A percentile compares a stretch with the other conserved stretches of the same genome.
Evolutionary conservation across 257 asterid genomes (phyloP).

Genomic region (Anisodus acutangulus): DNA sequence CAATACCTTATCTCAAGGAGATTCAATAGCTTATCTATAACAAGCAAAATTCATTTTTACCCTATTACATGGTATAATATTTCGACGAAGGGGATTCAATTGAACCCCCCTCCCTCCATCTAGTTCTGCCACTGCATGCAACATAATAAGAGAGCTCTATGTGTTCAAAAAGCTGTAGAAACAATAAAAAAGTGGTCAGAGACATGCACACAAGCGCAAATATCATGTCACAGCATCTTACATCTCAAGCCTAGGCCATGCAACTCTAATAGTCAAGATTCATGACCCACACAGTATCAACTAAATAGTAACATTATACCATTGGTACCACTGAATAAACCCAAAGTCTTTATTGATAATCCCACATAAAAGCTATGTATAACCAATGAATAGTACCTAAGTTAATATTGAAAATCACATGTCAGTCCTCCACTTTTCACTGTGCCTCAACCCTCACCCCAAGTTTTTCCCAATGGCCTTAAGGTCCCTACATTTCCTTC

Average conservation of each 20-base stretch:
- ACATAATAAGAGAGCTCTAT: neutral
- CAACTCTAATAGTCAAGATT: neutral
- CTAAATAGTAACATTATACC: neutral
- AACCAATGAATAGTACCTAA: neutral
- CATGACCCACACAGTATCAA: neutral
- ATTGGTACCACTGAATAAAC: neutral
- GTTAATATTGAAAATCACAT: neutral
- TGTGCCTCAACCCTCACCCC: neutral
- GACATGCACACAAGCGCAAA: neutral
- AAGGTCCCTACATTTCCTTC: neutral
- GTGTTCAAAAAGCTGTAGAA: neutral
- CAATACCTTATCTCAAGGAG: neutral
- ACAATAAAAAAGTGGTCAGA: neutral
- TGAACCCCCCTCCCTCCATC: neutral
- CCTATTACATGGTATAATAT: neutral
- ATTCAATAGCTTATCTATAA: neutral
- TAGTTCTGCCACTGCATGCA: neutral
- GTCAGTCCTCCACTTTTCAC: neutral
- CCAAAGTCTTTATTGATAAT: neutral
- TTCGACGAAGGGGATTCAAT: neutral
- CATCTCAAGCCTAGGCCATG: constrained; percentile 3
- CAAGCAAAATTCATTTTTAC: neutral
- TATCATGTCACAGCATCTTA: neutral
- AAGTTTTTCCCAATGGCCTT: neutral
- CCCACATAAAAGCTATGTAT: constrained; percentile 11